phyloP scores from a whole-genome alignment of 2,329 filamentous ascomycete species.

The Daldinia eschscholtzii region DNA sequence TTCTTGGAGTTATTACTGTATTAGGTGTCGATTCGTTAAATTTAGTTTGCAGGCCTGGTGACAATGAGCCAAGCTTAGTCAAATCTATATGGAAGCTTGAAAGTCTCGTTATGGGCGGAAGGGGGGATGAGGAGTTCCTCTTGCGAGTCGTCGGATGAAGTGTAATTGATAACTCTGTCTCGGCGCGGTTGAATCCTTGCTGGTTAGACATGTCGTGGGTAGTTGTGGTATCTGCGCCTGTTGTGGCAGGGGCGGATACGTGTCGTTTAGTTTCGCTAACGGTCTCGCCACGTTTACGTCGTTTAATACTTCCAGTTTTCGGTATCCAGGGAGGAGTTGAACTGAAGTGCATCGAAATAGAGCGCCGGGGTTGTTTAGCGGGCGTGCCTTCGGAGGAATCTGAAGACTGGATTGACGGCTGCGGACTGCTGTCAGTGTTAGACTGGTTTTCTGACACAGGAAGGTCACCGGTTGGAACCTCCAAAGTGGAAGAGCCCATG shows the following conservation, averaged over 20 bases:
- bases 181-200: constrained; percentile 48
- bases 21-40: constrained; percentile 41
- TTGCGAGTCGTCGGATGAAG: constrained; percentile 53
- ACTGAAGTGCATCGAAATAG: constrained; percentile 71
- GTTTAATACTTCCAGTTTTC: constrained; percentile 68
- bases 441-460: constrained; percentile 36
- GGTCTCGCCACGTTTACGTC: constrained; percentile 64
- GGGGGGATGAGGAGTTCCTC: constrained; percentile 67
- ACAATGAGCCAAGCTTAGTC: constrained; percentile 61
- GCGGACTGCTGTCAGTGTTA: constrained; percentile 46
- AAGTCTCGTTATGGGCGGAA: constrained; percentile 66
- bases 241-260: constrained; percentile 64
- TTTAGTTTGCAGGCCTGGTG: constrained; percentile 55
- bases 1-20: constrained; percentile 42
- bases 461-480: constrained; percentile 29
- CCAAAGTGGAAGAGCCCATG: constrained; percentile 36
- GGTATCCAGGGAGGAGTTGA: constrained; percentile 69
- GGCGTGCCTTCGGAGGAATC: constrained; percentile 56
- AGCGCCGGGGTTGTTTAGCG: constrained; percentile 63
- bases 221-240: constrained; percentile 45
- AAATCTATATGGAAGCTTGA: constrained; percentile 69
- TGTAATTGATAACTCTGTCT: constrained; percentile 51
- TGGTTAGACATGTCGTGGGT: constrained; percentile 46
- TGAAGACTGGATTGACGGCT: constrained; percentile 44
- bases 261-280: constrained; percentile 62